Evolutionary conservation across 2,329 filamentous ascomycete species (phyloP).

Genomic region (Xylaria sp.): DNA sequence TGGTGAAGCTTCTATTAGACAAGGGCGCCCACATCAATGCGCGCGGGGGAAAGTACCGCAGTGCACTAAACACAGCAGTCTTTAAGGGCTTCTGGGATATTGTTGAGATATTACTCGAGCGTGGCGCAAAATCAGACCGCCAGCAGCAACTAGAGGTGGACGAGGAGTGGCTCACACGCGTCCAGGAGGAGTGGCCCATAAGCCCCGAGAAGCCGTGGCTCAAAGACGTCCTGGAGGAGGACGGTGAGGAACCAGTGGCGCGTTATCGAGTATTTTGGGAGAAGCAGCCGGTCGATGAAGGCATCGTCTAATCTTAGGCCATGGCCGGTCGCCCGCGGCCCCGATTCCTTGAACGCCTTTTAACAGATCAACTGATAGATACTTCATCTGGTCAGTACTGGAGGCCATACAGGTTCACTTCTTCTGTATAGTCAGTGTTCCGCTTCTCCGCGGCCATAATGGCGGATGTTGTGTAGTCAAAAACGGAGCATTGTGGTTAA

Average conservation of each 20-base stretch:
- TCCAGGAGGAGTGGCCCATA: not conserved
- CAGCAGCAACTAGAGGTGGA: not conserved
- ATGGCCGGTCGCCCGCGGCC: no score
- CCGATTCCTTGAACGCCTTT: no score
- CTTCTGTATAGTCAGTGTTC: no score
- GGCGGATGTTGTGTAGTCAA: no score
- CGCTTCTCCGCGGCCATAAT: no score
- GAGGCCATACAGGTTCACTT: no score
- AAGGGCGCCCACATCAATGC: not conserved
- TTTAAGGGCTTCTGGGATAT: constrained; percentile 4
- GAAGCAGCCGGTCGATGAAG: not conserved
- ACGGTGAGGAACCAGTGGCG: not conserved
- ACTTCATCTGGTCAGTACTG: no score
- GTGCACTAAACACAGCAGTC: constrained; percentile 6
- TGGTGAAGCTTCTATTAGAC: not conserved
- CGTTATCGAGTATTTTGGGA: constrained; percentile 6
- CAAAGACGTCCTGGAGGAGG: no score
- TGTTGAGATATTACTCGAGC: constrained; percentile 5
- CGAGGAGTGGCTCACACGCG: constrained; percentile 1
- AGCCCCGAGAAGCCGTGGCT: no score
- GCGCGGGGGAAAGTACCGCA: constrained; percentile 2
- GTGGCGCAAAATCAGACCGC: not conserved
- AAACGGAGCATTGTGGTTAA: no score
- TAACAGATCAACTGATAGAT: no score
- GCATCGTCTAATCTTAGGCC: not conserved